Evolutionary conservation across 306 rosid genomes (phyloP).

Genomic region (Rubus parviflorus): DNA sequence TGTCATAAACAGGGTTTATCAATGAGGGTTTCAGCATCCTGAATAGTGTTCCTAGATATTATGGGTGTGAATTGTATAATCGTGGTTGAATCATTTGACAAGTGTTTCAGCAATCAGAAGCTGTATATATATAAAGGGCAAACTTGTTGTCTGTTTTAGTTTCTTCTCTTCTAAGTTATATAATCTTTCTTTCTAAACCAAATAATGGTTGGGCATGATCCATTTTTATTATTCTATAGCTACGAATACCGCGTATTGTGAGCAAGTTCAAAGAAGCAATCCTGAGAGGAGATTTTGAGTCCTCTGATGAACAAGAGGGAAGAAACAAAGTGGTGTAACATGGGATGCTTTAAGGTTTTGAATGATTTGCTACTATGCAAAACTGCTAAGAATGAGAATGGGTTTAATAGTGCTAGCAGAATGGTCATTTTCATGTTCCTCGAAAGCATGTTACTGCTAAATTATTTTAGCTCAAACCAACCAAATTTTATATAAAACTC

Average conservation of each 20-base stretch:
- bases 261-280: background rate
- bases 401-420: background rate
- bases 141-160: background rate
- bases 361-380: background rate
- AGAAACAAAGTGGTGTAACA: background rate
- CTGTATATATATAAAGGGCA: background rate
- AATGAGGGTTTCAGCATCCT: background rate
- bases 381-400: background rate
- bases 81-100: background rate
- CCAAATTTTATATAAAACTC: slow-evolving; percentile 9
- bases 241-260: background rate
- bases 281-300: background rate
- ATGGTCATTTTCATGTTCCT: background rate
- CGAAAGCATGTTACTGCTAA: background rate
- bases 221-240: background rate
- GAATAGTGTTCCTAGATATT: background rate
- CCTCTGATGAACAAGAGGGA: background rate
- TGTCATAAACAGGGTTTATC: background rate
- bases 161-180: background rate
- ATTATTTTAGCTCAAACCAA: background rate
- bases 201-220: background rate
- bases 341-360: background rate
- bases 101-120: background rate
- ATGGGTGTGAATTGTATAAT: background rate
- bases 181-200: background rate